Evolutionary conservation across 2,329 filamentous ascomycete genomes (phyloP).

Genomic region (Aspergillus neotritici): DNA sequence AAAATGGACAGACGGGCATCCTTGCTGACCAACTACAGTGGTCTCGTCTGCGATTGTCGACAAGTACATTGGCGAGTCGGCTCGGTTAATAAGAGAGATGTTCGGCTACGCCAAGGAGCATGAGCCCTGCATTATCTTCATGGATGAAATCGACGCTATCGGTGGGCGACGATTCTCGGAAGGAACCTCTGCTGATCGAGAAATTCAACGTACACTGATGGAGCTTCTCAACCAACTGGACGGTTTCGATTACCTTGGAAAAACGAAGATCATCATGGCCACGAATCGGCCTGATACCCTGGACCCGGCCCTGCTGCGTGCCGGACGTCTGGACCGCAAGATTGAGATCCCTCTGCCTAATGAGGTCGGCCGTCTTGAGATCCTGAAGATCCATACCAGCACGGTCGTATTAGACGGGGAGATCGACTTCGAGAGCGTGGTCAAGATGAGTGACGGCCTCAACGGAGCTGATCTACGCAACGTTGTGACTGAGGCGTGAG

Average conservation of each 20-base stretch:
- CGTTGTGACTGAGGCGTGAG: slow-evolving; percentile 96
- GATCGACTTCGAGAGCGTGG: slow-evolving; percentile 96
- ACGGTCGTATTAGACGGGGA: slow-evolving; percentile 87
- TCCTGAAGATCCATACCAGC: slow-evolving; percentile 92
- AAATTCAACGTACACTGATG: slow-evolving; percentile 98
- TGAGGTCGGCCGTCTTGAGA: slow-evolving; percentile 91
- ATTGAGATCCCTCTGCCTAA: slow-evolving; percentile 97
- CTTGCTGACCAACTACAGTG: slow-evolving; percentile 50
- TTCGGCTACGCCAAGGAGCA: slow-evolving; percentile 99
- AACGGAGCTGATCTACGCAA: slow-evolving; percentile 97
- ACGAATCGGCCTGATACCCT: slow-evolving; percentile 96
- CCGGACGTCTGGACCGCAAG: slow-evolving; percentile 91
- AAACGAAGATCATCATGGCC: slow-evolving; percentile 99
- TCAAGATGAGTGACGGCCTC: slow-evolving; percentile 98
- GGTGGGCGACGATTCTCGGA: slow-evolving; percentile 94
- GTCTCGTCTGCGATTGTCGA: slow-evolving; percentile 98
- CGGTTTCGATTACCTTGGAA: slow-evolving; percentile 97
- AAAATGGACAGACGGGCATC: neutral
- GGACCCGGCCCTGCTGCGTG: slow-evolving; percentile 85
- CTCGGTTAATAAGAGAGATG: slow-evolving; percentile 96
- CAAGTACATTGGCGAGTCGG: slow-evolving; percentile 99
- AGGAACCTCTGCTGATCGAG: slow-evolving; percentile 92
- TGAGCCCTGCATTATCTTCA: slow-evolving; percentile 99
- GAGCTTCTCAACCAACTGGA: slow-evolving; percentile 97
- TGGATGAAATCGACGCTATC: slow-evolving; percentile 99